A percentile compares a stretch with the other conserved stretches of the same genome.
These are phyloP conservation scores for Brassica nigra DNA, from an alignment of 345 rosid genomes.

Conservation along the genomic window DNA sequence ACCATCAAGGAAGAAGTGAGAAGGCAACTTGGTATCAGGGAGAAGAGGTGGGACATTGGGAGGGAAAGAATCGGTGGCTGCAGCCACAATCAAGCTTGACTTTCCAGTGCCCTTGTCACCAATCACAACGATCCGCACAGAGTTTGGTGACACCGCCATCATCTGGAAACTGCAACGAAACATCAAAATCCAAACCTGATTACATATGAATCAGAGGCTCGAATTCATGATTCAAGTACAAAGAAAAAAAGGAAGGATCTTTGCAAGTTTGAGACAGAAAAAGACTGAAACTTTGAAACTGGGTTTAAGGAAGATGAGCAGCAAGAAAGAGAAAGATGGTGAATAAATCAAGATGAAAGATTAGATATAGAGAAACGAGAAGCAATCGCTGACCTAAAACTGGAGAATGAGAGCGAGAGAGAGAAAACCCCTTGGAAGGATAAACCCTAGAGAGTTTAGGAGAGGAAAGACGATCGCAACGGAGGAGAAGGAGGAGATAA, in stretches of 20 bases:
- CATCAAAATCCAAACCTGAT: not conserved
- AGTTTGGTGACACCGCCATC: slow-evolving; percentile 52
- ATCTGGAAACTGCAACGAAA: slow-evolving; percentile 40
- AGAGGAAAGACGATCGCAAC: not conserved
- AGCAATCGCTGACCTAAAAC: slow-evolving; percentile 1
- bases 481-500: slow-evolving; percentile 2
- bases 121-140: slow-evolving; percentile 81
- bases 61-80: slow-evolving; percentile 71
- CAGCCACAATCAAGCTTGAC: slow-evolving; percentile 88
- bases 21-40: slow-evolving; percentile 75
- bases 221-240: not conserved
- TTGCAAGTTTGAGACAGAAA: not conserved
- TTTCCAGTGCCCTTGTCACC: slow-evolving; percentile 95
- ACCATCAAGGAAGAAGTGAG: slow-evolving; percentile 77
- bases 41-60: slow-evolving; percentile 70
- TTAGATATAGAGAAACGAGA: slow-evolving; percentile 12
- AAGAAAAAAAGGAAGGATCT: not conserved
- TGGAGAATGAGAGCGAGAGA: slow-evolving; percentile 3
- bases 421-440: slow-evolving; percentile 32
- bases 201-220: not conserved
- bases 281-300: not conserved
- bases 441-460: slow-evolving; percentile 32
- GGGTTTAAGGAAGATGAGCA: not conserved
- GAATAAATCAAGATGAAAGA: not conserved
- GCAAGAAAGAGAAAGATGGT: not conserved